Evolutionary conservation across 2,329 filamentous ascomycete species (phyloP).

Genomic region (Aspergillus flavus): DNA sequence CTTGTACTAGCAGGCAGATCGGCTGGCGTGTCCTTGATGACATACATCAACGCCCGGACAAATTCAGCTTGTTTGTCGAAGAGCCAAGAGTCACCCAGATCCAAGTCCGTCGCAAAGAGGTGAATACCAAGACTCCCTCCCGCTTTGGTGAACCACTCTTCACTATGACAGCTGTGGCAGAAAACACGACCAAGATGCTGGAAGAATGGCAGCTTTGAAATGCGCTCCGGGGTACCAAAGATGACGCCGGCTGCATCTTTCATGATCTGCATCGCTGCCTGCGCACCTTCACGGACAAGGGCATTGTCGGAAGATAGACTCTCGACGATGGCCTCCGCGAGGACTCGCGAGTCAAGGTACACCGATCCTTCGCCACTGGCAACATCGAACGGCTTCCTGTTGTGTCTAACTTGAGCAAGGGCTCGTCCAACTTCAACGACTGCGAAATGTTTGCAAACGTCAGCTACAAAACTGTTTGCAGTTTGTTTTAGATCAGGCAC

Average conservation of each 20-base stretch:
- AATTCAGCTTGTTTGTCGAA: slow-evolving; percentile 82
- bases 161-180: slow-evolving; percentile 92
- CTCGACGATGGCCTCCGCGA: slow-evolving; percentile 88
- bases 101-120: slow-evolving; percentile 79
- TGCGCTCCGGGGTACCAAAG: slow-evolving; percentile 72
- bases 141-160: slow-evolving; percentile 98
- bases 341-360: slow-evolving; percentile 79
- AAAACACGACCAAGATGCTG: slow-evolving; percentile 78
- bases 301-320: slow-evolving; percentile 83
- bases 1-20: slow-evolving; percentile 91
- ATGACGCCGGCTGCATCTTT: slow-evolving; percentile 76
- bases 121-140: slow-evolving; percentile 90
- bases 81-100: slow-evolving; percentile 83
- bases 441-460: slow-evolving; percentile 86
- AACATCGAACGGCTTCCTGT: slow-evolving; percentile 78
- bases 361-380: slow-evolving; percentile 83
- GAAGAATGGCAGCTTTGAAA: slow-evolving; percentile 82
- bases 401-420: slow-evolving; percentile 78
- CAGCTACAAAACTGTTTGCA: slow-evolving; percentile 73
- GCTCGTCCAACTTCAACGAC: slow-evolving; percentile 85
- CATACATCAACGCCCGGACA: slow-evolving; percentile 87
- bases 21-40: slow-evolving; percentile 96
- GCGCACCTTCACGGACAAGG: slow-evolving; percentile 79
- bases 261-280: slow-evolving; percentile 75
- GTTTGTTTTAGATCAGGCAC: slow-evolving; percentile 77